Percentiles rank a stretch among this genome's conserved stretches.
Conservation (phyloP, 2,329 filamentous ascomycete species). For the Arthroderma uncinatum region DNA sequence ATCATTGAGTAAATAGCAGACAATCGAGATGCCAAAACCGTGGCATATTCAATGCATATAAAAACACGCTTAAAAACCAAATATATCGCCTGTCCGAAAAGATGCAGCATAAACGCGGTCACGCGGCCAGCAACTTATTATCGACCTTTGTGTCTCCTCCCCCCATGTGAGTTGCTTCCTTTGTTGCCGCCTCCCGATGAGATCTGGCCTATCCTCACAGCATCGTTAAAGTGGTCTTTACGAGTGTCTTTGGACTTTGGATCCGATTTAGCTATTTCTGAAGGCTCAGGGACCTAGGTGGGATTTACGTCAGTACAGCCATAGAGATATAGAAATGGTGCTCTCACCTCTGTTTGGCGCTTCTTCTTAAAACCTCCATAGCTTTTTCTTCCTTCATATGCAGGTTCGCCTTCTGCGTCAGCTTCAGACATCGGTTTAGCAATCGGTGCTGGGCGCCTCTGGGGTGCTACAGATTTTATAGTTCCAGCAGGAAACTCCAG, state of each 20-base stretch:
- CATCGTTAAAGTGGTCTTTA: neutral
- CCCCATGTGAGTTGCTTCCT: neutral
- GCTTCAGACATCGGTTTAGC: neutral
- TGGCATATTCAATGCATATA: neutral
- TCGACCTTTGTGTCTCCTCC: neutral
- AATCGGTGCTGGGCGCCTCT: neutral
- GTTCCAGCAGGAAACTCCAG: constrained; percentile 24
- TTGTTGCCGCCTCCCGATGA: neutral
- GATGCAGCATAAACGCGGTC: neutral
- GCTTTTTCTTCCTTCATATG: constrained; percentile 25
- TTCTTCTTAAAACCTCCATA: constrained; percentile 33
- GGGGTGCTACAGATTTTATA: constrained; percentile 7
- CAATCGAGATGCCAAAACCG: neutral
- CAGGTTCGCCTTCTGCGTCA: constrained; percentile 20
- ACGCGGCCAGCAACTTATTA: neutral
- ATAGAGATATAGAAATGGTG: neutral
- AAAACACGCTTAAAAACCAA: neutral
- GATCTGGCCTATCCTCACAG: neutral
- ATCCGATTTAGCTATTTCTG: neutral
- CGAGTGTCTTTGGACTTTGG: neutral
- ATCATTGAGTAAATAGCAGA: neutral
- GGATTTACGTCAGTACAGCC: neutral
- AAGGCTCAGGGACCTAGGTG: neutral
- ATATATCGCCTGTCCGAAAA: neutral
- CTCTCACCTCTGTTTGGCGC: neutral